phyloP scores from a whole-genome alignment of 192 early-diverging fungal species.

The Gorgonomyces haynaldii region DNA sequence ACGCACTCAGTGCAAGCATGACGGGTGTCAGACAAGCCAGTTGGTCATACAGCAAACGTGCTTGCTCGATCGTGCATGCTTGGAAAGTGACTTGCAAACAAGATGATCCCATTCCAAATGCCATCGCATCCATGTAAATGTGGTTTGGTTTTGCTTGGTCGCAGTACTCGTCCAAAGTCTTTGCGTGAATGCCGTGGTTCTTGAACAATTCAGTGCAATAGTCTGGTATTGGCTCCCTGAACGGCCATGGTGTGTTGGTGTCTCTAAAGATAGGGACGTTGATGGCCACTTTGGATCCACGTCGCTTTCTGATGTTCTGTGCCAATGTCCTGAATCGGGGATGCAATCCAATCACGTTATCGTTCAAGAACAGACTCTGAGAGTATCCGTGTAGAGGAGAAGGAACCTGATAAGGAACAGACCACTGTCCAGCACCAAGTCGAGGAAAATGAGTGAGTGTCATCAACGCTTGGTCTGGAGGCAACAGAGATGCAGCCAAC shows the following conservation, averaged over 20 bases:
- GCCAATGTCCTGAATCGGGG: slow-evolving; percentile 89
- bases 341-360: slow-evolving; percentile 89
- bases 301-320: slow-evolving; percentile 83
- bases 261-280: slow-evolving; percentile 95
- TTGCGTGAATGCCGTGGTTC: slow-evolving; percentile 14
- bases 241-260: slow-evolving; percentile 76
- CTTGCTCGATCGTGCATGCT: slow-evolving; percentile 84
- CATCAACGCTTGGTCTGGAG: slow-evolving; percentile 61
- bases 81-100: slow-evolving; percentile 98
- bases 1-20: slow-evolving; percentile 87
- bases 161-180: slow-evolving; percentile 34
- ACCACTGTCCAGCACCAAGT: slow-evolving; percentile 69
- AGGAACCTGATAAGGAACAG: slow-evolving; percentile 56
- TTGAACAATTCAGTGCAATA: slow-evolving; percentile 35
- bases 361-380: slow-evolving; percentile 82
- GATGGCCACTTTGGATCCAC: slow-evolving; percentile 88
- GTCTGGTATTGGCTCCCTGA: slow-evolving; percentile 58
- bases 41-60: slow-evolving; percentile 87
- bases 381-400: slow-evolving; percentile 39
- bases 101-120: slow-evolving; percentile 97
- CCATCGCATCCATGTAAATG: slow-evolving; percentile 98
- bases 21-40: slow-evolving; percentile 83
- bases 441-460: slow-evolving; percentile 81
- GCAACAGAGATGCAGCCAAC: slow-evolving; percentile 49
- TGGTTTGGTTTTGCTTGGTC: slow-evolving; percentile 77